Evolutionary conservation across 2,329 filamentous ascomycete genomes (phyloP).

Genomic region (Sordariomycetes sp.): DNA sequence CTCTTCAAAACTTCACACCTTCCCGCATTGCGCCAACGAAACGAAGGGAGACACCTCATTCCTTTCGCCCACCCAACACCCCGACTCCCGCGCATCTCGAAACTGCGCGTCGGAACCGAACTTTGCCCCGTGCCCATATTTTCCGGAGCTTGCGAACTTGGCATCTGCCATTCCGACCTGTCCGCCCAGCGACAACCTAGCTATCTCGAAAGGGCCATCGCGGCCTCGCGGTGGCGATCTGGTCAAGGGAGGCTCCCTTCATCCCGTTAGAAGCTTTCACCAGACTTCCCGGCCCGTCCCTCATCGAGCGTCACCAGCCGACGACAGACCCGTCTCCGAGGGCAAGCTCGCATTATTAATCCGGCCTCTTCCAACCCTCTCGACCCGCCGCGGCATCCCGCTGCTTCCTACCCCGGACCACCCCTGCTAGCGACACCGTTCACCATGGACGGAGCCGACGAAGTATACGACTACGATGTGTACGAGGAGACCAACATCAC

Average conservation of each 20-base stretch:
- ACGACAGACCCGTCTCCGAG: background rate
- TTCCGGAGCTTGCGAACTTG: background rate
- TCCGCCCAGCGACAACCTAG: background rate
- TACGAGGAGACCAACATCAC: slow-evolving; percentile 69
- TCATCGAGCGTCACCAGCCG: background rate
- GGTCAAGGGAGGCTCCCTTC: background rate
- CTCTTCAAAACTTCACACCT: background rate
- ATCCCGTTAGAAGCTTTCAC: background rate
- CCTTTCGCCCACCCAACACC: background rate
- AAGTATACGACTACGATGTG: slow-evolving; percentile 55
- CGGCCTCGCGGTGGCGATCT: slow-evolving; percentile 2
- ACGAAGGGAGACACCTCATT: background rate
- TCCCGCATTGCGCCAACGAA: background rate
- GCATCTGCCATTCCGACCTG: background rate
- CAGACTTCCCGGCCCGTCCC: background rate
- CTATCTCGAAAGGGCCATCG: background rate
- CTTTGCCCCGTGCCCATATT: background rate
- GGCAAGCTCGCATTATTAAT: background rate
- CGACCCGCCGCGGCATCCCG: background rate
- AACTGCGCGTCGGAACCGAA: background rate
- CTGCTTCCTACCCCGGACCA: background rate
- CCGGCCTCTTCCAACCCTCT: background rate
- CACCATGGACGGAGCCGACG: slow-evolving; percentile 46
- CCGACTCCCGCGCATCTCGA: background rate
- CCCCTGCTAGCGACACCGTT: background rate